Percentiles rank a stretch among this genome's conserved stretches.
These are phyloP conservation scores for Whalleya microplaca DNA, from an alignment of 2,329 filamentous ascomycete species.

Conservation along the genomic window DNA sequence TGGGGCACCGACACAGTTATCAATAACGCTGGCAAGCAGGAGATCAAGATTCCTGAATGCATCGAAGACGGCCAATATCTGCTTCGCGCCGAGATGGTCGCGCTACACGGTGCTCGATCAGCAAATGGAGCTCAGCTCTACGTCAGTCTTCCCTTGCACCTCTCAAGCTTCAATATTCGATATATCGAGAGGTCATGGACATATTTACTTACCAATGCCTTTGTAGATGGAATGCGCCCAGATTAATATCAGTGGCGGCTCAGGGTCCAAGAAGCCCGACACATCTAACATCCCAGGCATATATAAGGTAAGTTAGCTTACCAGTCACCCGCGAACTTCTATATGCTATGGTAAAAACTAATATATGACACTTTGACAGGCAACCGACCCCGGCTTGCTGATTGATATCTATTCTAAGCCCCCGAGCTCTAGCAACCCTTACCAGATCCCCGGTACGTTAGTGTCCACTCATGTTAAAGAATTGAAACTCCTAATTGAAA, in stretches of 20 bases:
- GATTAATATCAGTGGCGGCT: constrained; percentile 41
- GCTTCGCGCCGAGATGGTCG: constrained; percentile 62
- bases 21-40: constrained; percentile 49
- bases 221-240: constrained; percentile 43
- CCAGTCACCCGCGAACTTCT: background rate
- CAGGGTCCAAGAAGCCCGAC: constrained; percentile 33
- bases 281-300: constrained; percentile 43
- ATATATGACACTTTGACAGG: constrained; percentile 19
- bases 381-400: constrained; percentile 40
- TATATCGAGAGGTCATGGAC: too few species aligned
- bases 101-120: constrained; percentile 53
- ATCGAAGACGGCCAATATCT: constrained; percentile 62
- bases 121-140: constrained; percentile 52
- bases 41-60: constrained; percentile 54
- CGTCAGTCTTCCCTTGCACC: constrained; percentile 25
- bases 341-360: background rate
- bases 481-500: background rate
- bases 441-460: constrained; percentile 40
- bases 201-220: too few species aligned
- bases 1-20: constrained; percentile 51
- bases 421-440: constrained; percentile 31
- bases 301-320: constrained; percentile 36
- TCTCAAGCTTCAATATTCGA: background rate
- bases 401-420: constrained; percentile 42
- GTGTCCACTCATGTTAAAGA: background rate